Base-by-base conservation (phyloP, 495 filamentous ascomycete species). In the Trichoderma asperelloides region DNA sequence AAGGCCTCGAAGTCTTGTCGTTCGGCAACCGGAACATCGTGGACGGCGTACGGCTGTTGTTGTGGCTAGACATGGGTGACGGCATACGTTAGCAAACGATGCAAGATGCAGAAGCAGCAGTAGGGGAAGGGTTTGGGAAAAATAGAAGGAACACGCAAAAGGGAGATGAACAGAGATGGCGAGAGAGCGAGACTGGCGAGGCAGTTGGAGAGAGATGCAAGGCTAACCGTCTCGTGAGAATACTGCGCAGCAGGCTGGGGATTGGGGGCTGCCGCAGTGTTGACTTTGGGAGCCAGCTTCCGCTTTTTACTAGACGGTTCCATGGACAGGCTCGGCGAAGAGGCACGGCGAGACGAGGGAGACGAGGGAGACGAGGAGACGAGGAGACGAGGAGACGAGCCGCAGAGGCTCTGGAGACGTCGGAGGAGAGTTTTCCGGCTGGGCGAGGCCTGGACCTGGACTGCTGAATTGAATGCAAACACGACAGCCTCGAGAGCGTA, bases 1-100 rank as follows among this genome's bases (percentile, higher is more conserved):
- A 84, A 86, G 40, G 81, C 78, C 70, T 86, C 83, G 75, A 86
- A 86, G 67, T 83, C 82, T 69, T 80, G 81, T 63, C 79, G 78
- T 69, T 82, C 79, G 41, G 77, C 37, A 28, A 64, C 68, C 21
- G 74, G 69, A 49, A 74, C 74, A 60, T 66, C 65, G 28, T 47
- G 65, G 47, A 63, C 40, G 28, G 65, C 47, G n/a, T 60, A 66
- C 3, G 30, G 27, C 65, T 47, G 49, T 51, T 33, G 49, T 21
- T 47, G 21, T 27, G 63, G 63, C 63, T 30, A 27, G 13, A 27
- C 37, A 33, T n/a, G 47, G 37, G 18, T 33, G 25, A 40, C 25
- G 37, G 37, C 16, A 39, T 4, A 23, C n/a, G n/a, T 37, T 25
- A 23, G 41, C 27, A 41, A 27, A 0, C 30, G 5, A n/a, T 64